Percentiles rank a stretch among this genome's conserved stretches.
Evolutionary conservation across 176 grass and related monocot species (phyloP).

Genomic region (Zoysia pacifica): DNA sequence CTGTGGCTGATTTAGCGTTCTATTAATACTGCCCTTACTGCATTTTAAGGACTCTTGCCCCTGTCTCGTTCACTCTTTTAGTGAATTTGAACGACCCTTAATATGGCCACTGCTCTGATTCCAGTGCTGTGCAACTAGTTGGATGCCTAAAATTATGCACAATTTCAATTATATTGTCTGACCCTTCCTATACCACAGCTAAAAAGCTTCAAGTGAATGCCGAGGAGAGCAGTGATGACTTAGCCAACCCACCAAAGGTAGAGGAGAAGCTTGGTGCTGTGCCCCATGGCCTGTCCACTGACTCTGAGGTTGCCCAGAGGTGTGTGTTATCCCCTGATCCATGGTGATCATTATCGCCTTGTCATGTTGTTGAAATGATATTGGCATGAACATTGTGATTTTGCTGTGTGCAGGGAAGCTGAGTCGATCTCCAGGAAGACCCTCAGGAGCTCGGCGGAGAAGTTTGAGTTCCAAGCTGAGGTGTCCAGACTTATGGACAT

Average conservation of each 20-base stretch:
- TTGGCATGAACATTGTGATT: constrained; percentile 17
- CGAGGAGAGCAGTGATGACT: constrained; percentile 76
- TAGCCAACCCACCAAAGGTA: constrained; percentile 75
- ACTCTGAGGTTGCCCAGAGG: constrained; percentile 84
- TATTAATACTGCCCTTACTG: background rate
- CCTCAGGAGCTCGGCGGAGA: constrained; percentile 76
- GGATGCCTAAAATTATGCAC: background rate
- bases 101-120: background rate
- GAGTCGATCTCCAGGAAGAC: constrained; percentile 94
- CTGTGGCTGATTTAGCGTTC: background rate
- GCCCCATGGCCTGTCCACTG: constrained; percentile 81
- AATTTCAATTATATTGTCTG: background rate
- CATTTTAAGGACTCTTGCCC: background rate
- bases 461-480: constrained; percentile 99
- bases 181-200: constrained; percentile 48
- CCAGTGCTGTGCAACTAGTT: background rate
- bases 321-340: background rate
- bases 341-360: constrained; percentile 11
- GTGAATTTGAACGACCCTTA: background rate
- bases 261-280: constrained; percentile 91
- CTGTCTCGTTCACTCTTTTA: background rate
- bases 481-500: constrained; percentile 99
- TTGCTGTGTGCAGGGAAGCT: constrained; percentile 57
- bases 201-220: constrained; percentile 87
- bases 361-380: background rate